Percentiles rank a stretch among this genome's conserved stretches.
phyloP scores from a whole-genome alignment of 2,329 filamentous ascomycete species.

The Rhytidhysteron rufulum region DNA sequence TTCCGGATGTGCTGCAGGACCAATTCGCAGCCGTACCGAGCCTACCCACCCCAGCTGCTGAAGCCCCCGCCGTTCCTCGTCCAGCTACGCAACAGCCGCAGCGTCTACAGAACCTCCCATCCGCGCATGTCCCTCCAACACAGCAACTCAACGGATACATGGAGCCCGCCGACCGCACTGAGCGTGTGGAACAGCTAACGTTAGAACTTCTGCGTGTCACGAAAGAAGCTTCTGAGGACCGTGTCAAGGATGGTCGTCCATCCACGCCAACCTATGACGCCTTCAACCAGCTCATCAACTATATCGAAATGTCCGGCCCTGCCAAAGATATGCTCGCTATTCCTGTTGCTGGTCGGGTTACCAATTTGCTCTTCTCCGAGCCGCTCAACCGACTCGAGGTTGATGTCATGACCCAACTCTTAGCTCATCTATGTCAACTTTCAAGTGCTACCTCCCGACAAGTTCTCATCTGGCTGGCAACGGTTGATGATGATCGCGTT shows the following conservation, averaged over 20 bases:
- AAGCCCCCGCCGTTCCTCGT: conserved; percentile 59
- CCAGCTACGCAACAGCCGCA: conserved; percentile 47
- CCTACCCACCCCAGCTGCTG: conserved; percentile 59
- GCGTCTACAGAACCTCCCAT: conserved; percentile 36
- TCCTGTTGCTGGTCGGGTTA: conserved; percentile 54
- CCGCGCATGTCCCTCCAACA: conserved; percentile 29
- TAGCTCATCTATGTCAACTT: conserved; percentile 59
- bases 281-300: conserved; percentile 54
- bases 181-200: conserved; percentile 52
- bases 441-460: conserved; percentile 56
- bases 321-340: conserved; percentile 55
- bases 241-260: conserved; percentile 54
- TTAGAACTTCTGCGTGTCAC: conserved; percentile 55
- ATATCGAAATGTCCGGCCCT: conserved; percentile 47
- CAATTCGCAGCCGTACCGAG: conserved; percentile 57
- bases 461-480: conserved; percentile 48
- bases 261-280: conserved; percentile 54
- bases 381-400: conserved; percentile 55
- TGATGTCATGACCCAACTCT: conserved; percentile 59
- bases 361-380: conserved; percentile 54
- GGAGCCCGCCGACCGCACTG: conserved; percentile 39
- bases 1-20: conserved; percentile 62
- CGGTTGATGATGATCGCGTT: conserved; percentile 53
- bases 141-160: conserved; percentile 60
- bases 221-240: conserved; percentile 55